Percentiles rank a stretch among this genome's conserved stretches.
These are phyloP conservation scores for Cystobasidium slooffiae DNA, from an alignment of 1,284 basidiomycete genomes.

Conservation along the genomic window DNA sequence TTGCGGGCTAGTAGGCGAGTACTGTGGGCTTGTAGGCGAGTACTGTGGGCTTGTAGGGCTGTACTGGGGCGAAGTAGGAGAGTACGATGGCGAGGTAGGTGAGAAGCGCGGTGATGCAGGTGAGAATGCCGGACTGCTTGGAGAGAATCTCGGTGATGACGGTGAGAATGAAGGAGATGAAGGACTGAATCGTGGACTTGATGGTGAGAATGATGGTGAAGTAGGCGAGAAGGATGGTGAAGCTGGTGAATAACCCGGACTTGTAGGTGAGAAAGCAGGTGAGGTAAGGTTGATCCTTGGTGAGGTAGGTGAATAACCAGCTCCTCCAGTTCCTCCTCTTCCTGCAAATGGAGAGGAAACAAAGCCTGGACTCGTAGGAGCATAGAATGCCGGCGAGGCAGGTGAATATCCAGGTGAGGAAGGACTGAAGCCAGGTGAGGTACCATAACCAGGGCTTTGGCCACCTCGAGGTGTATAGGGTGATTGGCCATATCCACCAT, in stretches of 20 bases:
- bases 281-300: conserved; percentile 64
- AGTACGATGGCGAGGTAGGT: conserved; percentile 48
- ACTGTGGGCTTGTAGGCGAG: conserved; percentile 11
- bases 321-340: conserved; percentile 42
- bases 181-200: conserved; percentile 80
- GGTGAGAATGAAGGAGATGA: conserved; percentile 84
- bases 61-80: conserved; percentile 33
- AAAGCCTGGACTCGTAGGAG: conserved; percentile 60
- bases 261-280: conserved; percentile 60
- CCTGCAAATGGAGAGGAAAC: conserved; percentile 74
- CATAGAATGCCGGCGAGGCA: conserved; percentile 43
- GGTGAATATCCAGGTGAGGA: conserved; percentile 72
- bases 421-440: conserved; percentile 64
- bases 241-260: conserved; percentile 73
- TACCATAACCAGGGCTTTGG: conserved; percentile 63
- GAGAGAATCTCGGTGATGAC: conserved; percentile 66
- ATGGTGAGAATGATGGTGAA: conserved; percentile 81
- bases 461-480: conserved; percentile 58
- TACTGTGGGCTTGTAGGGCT: conserved; percentile 17
- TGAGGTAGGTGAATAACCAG: conserved; percentile 58
- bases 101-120: conserved; percentile 85
- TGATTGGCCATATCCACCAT: conserved; percentile 52
- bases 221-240: conserved; percentile 76
- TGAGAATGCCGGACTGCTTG: conserved; percentile 63
- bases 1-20: conserved; percentile 16